A percentile compares a stretch with the other conserved stretches of the same genome.
phyloP scores from a whole-genome alignment of 2,329 filamentous ascomycete species.

The Leptographium flavum region DNA sequence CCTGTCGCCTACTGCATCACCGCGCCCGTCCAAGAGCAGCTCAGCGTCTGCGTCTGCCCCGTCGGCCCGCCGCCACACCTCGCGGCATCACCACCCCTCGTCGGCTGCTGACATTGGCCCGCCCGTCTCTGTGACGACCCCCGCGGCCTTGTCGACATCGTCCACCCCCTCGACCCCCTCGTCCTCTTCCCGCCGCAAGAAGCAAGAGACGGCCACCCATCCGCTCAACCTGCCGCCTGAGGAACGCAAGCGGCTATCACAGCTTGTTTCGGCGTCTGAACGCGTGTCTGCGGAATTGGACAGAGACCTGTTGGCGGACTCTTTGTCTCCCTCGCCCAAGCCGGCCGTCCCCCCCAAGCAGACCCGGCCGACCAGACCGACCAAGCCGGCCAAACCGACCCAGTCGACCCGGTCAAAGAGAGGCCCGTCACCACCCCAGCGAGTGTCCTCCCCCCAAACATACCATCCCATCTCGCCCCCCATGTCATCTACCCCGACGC shows the following conservation, averaged over 20 bases:
- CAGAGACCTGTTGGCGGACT: slow-evolving; percentile 37
- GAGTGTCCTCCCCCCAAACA: too few relatives aligned
- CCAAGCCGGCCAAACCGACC: slow-evolving; percentile 24
- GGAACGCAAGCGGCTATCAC: slow-evolving; percentile 64
- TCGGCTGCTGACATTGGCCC: neutral
- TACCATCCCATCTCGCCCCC: slow-evolving; percentile 15
- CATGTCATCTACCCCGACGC: slow-evolving; percentile 2
- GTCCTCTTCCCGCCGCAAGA: slow-evolving; percentile 32
- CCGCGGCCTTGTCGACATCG: neutral
- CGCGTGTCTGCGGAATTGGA: slow-evolving; percentile 67
- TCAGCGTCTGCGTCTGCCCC: neutral
- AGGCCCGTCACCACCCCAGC: slow-evolving; percentile 20
- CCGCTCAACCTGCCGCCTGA: slow-evolving; percentile 84
- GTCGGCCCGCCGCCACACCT: slow-evolving; percentile 1
- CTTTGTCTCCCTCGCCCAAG: slow-evolving; percentile 12
- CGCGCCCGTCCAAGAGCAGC: neutral
- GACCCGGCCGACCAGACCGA: too few relatives aligned
- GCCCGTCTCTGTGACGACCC: neutral
- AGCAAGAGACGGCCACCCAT: slow-evolving; percentile 51
- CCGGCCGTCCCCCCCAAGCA: neutral
- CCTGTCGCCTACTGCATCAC: neutral
- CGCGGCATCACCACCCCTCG: neutral
- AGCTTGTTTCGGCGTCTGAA: slow-evolving; percentile 48
- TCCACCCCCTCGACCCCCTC: slow-evolving; percentile 14
- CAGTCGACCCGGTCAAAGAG: slow-evolving; percentile 9